phyloP scores from a whole-genome alignment of 495 filamentous ascomycete species.

The Aspergillus coremiiformis region DNA sequence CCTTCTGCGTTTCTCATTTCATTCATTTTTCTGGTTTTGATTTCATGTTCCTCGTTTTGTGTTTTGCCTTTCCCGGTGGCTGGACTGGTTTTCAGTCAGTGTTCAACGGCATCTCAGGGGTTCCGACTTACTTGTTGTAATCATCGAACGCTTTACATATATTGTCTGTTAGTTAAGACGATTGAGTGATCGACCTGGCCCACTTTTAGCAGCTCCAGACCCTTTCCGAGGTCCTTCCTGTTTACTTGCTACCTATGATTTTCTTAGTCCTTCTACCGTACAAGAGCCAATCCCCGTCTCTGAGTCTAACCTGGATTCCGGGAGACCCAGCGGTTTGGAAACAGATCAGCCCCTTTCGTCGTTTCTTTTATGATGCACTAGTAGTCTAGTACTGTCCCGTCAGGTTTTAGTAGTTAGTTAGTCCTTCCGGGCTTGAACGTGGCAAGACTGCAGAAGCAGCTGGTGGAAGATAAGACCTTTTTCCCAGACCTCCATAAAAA shows the following conservation, averaged over 20 bases:
- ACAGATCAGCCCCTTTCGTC: constrained; percentile 13
- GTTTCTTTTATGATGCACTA: constrained; percentile 9
- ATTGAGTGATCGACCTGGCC: constrained; percentile 8
- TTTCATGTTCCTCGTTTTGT: neutral
- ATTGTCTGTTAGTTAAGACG: neutral
- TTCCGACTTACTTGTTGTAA: neutral
- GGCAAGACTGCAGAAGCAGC: constrained; percentile 10
- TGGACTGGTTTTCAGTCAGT: neutral
- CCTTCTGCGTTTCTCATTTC: neutral
- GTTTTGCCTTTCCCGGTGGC: neutral
- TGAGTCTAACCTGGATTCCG: constrained; percentile 15
- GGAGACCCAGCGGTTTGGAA: constrained; percentile 20
- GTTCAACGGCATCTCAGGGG: neutral
- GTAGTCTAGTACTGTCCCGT: too few species aligned
- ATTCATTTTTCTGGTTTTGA: neutral
- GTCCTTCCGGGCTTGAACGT: constrained; percentile 14
- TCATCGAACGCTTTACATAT: constrained; percentile 1
- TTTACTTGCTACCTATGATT: neutral
- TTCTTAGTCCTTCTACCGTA: constrained; percentile 3
- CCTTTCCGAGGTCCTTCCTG: neutral
- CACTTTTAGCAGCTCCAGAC: constrained; percentile 1
- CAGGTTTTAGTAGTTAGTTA: constrained; percentile 9
- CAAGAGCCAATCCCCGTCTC: constrained; percentile 9
- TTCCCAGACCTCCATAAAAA: too few species aligned
- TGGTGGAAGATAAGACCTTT: neutral